Conservation (phyloP, 148 eudicot genomes). For the Chenopodium formosanum region DNA sequence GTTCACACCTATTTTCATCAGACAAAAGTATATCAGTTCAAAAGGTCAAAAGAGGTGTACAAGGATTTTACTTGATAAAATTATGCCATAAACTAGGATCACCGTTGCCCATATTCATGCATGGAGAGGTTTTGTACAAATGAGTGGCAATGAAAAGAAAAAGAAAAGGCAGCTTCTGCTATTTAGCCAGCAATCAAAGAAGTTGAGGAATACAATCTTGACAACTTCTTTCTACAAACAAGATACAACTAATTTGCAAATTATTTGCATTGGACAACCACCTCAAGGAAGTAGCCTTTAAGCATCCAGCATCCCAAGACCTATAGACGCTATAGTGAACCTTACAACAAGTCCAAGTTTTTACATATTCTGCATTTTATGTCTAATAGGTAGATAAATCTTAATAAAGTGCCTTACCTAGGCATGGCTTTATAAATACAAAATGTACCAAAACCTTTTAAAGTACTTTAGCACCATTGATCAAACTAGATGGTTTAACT, state of each 20-base stretch:
- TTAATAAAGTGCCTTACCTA: not conserved
- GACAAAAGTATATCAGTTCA: conserved; percentile 6
- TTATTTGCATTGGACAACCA: not conserved
- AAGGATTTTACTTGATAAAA: not conserved
- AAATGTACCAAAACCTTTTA: no score
- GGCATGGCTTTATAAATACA: no score
- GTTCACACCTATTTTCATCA: conserved; percentile 81
- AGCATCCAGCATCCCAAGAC: not conserved
- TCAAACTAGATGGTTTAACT: no score
- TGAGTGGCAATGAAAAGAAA: not conserved
- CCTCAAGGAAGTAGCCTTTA: not conserved
- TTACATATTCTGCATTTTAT: not conserved
- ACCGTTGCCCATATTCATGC: not conserved
- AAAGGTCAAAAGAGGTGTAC: not conserved
- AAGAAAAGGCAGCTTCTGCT: not conserved
- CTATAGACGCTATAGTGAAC: not conserved
- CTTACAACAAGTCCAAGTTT: not conserved
- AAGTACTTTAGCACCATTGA: no score
- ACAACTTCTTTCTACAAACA: not conserved
- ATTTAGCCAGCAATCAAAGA: not conserved
- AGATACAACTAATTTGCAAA: not conserved
- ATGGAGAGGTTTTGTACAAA: not conserved
- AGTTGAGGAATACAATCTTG: not conserved
- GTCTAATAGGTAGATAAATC: not conserved
- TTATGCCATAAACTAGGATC: not conserved